Conservation (phyloP, 2,329 filamentous ascomycete genomes). For the Colletotrichum sp. region DNA sequence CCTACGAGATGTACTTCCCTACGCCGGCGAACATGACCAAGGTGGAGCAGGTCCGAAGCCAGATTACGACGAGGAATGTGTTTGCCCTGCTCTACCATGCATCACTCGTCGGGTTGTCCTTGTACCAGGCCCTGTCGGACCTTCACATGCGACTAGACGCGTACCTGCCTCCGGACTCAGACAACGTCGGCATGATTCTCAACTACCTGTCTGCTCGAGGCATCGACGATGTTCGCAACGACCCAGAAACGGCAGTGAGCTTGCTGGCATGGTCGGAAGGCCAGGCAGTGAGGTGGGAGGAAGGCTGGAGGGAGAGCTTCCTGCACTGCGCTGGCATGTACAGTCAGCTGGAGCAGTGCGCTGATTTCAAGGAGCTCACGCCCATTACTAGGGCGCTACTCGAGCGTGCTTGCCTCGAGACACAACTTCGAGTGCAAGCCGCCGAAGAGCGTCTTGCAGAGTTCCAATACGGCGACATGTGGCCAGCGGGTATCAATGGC, state of each 20-base stretch:
- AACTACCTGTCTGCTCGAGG: constrained; percentile 64
- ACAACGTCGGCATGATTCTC: constrained; percentile 64
- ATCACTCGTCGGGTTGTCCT: constrained; percentile 67
- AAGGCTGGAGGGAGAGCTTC: constrained; percentile 72
- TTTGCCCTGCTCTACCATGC: constrained; percentile 69
- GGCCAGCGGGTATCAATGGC: constrained; percentile 47
- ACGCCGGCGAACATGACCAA: constrained; percentile 55
- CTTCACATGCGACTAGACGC: constrained; percentile 64
- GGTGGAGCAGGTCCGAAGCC: constrained; percentile 58
- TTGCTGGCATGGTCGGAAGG: constrained; percentile 71
- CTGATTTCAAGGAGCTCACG: constrained; percentile 64
- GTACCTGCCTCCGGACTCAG: constrained; percentile 61
- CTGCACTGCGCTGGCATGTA: constrained; percentile 72
- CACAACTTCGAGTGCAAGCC: constrained; percentile 65
- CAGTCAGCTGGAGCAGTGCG: constrained; percentile 51
- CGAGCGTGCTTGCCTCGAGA: constrained; percentile 65
- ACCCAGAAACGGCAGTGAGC: constrained; percentile 62
- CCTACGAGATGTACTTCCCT: constrained; percentile 69
- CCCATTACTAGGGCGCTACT: constrained; percentile 68
- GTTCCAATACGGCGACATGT: constrained; percentile 68
- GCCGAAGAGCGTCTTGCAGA: constrained; percentile 65
- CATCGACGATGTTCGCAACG: constrained; percentile 69
- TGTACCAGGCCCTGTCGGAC: constrained; percentile 68
- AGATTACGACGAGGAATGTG: constrained; percentile 72
- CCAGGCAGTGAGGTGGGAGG: constrained; percentile 66